Evolutionary conservation across 2,329 filamentous ascomycete genomes (phyloP).

Genomic region (Cadophora sp.): DNA sequence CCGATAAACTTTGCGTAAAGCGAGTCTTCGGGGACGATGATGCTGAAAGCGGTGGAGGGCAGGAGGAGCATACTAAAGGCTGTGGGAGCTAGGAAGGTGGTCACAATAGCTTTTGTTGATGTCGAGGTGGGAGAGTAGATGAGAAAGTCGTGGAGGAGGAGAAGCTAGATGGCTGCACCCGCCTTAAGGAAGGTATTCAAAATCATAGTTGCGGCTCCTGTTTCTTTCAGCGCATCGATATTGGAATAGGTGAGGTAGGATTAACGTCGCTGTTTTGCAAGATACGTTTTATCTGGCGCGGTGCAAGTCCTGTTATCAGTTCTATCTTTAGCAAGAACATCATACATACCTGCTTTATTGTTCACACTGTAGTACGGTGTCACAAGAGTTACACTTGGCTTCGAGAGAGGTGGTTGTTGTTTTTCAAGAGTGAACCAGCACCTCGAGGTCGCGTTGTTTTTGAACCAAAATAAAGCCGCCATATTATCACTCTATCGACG

Average conservation of each 20-base stretch:
- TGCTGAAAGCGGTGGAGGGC: background rate
- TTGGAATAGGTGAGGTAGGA: too few species aligned
- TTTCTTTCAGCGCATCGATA: background rate
- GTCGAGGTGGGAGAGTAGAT: constrained; percentile 20
- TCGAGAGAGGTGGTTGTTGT: background rate
- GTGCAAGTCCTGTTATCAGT: background rate
- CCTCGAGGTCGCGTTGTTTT: background rate
- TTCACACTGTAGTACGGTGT: background rate
- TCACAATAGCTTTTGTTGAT: constrained; percentile 14
- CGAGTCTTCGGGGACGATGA: background rate
- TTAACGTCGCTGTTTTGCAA: background rate
- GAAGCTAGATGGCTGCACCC: background rate
- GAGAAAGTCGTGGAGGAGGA: constrained; percentile 21
- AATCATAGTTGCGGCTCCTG: background rate
- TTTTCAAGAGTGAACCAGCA: background rate
- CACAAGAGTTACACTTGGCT: background rate
- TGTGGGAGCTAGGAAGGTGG: background rate
- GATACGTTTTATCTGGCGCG: background rate
- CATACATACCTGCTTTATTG: background rate
- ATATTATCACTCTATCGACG: background rate
- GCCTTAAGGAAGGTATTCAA: background rate
- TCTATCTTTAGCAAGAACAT: background rate
- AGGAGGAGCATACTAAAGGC: background rate
- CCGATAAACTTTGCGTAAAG: background rate
- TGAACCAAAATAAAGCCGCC: background rate